A percentile compares a stretch with the other conserved stretches of the same genome.
phyloP scores from a whole-genome alignment of 2,329 filamentous ascomycete species.

The Hypoxylon sp. region DNA sequence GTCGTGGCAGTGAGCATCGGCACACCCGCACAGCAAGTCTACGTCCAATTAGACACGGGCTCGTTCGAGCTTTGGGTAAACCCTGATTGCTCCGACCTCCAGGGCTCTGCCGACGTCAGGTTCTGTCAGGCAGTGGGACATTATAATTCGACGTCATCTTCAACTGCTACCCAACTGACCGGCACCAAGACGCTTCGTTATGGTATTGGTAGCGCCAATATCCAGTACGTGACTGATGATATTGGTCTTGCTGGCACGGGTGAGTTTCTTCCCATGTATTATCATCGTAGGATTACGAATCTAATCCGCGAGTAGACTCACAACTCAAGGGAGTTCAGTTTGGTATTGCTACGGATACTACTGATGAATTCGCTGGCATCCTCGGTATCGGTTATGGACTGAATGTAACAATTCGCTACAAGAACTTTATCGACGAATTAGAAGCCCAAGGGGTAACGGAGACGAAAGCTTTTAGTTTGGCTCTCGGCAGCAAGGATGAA shows the following conservation, averaged over 20 bases:
- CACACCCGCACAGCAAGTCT: slow-evolving; percentile 64
- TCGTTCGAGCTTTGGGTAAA: slow-evolving; percentile 74
- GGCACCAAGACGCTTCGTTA: slow-evolving; percentile 59
- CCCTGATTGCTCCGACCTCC: slow-evolving; percentile 64
- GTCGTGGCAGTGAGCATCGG: slow-evolving; percentile 60
- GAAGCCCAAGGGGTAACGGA: slow-evolving; percentile 64
- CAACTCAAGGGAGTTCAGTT: slow-evolving; percentile 69
- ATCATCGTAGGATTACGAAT: background rate
- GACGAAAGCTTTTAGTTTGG: slow-evolving; percentile 73
- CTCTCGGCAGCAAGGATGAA: slow-evolving; percentile 70
- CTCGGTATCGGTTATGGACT: slow-evolving; percentile 79
- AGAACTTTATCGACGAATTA: slow-evolving; percentile 65
- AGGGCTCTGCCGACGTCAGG: slow-evolving; percentile 52
- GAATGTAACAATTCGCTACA: slow-evolving; percentile 60
- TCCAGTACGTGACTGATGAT: slow-evolving; percentile 62
- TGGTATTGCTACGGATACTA: slow-evolving; percentile 68
- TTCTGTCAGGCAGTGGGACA: slow-evolving; percentile 61
- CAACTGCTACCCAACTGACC: slow-evolving; percentile 51
- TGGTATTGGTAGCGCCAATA: slow-evolving; percentile 63
- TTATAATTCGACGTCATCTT: slow-evolving; percentile 59
- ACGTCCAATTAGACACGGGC: slow-evolving; percentile 68
- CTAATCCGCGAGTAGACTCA: slow-evolving; percentile 44
- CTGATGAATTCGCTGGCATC: slow-evolving; percentile 68
- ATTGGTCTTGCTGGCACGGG: slow-evolving; percentile 57
- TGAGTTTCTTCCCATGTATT: slow-evolving; percentile 23